Percentiles rank a stretch among this genome's conserved stretches.
Conservation (phyloP, 1,284 basidiomycete species). For the Ustilago trichophora region DNA sequence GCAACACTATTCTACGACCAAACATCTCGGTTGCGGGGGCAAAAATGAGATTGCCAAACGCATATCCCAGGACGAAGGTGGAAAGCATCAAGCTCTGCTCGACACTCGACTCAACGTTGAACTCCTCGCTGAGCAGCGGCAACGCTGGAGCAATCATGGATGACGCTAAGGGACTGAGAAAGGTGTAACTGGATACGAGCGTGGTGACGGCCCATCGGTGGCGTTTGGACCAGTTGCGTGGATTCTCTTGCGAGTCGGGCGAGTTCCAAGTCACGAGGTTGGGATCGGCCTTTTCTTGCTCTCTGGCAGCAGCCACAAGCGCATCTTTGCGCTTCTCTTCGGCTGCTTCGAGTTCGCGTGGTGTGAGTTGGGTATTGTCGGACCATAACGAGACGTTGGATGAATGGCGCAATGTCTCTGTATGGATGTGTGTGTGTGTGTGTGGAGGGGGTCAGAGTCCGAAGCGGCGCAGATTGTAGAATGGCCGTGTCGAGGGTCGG, state of each 20-base stretch:
- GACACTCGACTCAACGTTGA: constrained; percentile 37
- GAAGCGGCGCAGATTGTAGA: too few relatives aligned
- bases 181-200: constrained; percentile 54
- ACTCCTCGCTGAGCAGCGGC: constrained; percentile 39
- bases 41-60: constrained; percentile 52
- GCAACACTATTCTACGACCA: constrained; percentile 62
- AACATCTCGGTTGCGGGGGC: constrained; percentile 73
- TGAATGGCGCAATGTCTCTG: constrained; percentile 14
- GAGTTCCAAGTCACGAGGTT: constrained; percentile 73
- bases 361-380: neutral
- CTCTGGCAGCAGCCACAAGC: neutral
- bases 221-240: constrained; percentile 74
- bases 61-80: constrained; percentile 56
- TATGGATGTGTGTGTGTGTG: too few relatives aligned
- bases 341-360: constrained; percentile 15
- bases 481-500: too few relatives aligned
- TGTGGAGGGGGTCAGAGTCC: too few relatives aligned
- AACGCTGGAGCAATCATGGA: constrained; percentile 63
- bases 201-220: constrained; percentile 74
- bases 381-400: constrained; percentile 2
- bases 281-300: constrained; percentile 35
- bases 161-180: constrained; percentile 56
- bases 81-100: constrained; percentile 49
- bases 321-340: constrained; percentile 5
- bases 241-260: constrained; percentile 74